A percentile compares a stretch with the other conserved stretches of the same genome.
Evolutionary conservation across 257 asterid genomes (phyloP).

Genomic region (Solanum pimpinellifolium): DNA sequence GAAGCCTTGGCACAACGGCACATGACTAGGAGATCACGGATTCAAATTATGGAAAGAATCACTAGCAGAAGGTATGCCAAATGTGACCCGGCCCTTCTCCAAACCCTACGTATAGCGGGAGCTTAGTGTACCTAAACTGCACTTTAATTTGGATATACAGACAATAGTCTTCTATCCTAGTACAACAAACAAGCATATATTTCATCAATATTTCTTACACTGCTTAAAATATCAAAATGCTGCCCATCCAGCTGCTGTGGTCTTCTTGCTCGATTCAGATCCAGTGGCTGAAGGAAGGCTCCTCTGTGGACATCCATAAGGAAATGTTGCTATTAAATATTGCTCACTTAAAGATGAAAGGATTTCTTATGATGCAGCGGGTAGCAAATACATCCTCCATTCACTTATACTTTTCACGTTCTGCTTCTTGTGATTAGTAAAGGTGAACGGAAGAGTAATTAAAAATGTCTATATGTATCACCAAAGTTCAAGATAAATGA

Average conservation of each 20-base stretch:
- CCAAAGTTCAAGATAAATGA: neutral
- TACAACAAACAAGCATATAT: conserved; percentile 34
- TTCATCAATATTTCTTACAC: neutral
- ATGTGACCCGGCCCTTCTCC: neutral
- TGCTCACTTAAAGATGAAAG: neutral
- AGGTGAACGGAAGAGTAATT: neutral
- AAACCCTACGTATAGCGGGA: neutral
- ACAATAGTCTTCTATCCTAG: conserved; percentile 9
- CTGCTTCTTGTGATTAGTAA: neutral
- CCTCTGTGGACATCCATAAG: conserved; percentile 40
- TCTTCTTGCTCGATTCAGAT: conserved; percentile 37
- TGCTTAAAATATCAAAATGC: conserved; percentile 46
- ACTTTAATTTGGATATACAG: neutral
- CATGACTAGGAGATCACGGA: neutral
- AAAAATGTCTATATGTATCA: neutral
- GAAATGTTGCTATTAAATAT: neutral
- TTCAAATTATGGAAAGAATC: neutral
- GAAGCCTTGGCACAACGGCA: neutral
- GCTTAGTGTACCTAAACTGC: neutral
- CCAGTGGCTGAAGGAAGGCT: conserved; percentile 64
- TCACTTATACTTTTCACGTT: neutral
- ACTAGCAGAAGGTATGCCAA: neutral
- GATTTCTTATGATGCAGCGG: neutral
- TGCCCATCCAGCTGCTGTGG: conserved; percentile 96
- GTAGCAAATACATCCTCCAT: neutral